Evolutionary conservation across 345 rosid species (phyloP).

Genomic region (Anastatica hierochuntica): DNA sequence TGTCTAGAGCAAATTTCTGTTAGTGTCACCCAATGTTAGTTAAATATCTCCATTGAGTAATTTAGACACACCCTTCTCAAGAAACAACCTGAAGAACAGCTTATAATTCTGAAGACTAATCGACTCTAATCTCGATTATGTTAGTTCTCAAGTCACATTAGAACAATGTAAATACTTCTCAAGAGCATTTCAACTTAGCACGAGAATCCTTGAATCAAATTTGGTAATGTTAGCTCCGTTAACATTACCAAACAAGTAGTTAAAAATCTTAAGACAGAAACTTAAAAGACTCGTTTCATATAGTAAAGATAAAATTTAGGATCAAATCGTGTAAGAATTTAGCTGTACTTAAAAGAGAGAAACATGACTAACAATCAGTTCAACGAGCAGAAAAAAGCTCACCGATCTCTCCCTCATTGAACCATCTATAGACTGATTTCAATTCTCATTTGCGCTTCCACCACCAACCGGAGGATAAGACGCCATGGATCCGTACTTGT

Average conservation of each 20-base stretch:
- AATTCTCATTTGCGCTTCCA: slow-evolving; percentile 46
- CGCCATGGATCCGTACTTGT: slow-evolving; percentile 44
- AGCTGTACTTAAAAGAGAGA: slow-evolving; percentile 18
- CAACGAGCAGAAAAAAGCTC: slow-evolving; percentile 23
- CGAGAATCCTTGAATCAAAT: not conserved
- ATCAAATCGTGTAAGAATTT: slow-evolving; percentile 17
- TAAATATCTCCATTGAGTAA: not conserved
- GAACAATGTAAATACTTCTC: too few species aligned
- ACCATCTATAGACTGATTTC: slow-evolving; percentile 14
- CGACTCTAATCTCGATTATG: not conserved
- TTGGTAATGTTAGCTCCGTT: not conserved
- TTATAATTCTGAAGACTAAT: too few species aligned
- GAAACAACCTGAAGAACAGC: too few species aligned
- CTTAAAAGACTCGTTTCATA: too few species aligned
- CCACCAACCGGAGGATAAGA: slow-evolving; percentile 47
- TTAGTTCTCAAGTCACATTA: too few species aligned
- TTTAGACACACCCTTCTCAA: too few species aligned
- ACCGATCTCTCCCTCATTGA: slow-evolving; percentile 8
- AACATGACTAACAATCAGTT: slow-evolving; percentile 12
- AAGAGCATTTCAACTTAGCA: too few species aligned
- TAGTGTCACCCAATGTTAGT: too few species aligned
- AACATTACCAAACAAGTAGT: slow-evolving; percentile 6
- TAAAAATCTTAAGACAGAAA: slow-evolving; percentile 11
- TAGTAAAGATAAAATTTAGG: slow-evolving; percentile 1
- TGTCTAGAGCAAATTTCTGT: too few species aligned